Percentiles rank a stretch among this genome's conserved stretches.
phyloP scores from a whole-genome alignment of 768 basidiomycete species.

The Tubosaeta sp. region DNA sequence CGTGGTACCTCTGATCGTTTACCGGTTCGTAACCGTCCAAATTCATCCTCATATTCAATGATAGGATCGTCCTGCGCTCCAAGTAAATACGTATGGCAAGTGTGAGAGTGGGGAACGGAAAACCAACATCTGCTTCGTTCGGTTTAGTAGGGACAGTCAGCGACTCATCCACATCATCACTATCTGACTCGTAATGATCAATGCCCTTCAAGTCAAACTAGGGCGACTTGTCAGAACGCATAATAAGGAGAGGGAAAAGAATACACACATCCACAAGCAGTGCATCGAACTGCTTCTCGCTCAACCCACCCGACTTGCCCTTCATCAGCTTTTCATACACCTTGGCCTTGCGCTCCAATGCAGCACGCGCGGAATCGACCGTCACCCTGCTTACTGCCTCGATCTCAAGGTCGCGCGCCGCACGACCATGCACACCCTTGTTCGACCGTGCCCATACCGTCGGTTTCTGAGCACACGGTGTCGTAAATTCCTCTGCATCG shows the following conservation, averaged over 20 bases:
- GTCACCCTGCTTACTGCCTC: slow-evolving; percentile 68
- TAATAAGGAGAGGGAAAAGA: neutral
- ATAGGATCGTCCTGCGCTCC: slow-evolving; percentile 62
- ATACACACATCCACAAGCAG: slow-evolving; percentile 75
- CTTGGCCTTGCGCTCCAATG: slow-evolving; percentile 72
- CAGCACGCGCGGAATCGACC: slow-evolving; percentile 65
- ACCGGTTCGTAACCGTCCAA: slow-evolving; percentile 69
- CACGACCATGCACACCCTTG: slow-evolving; percentile 64
- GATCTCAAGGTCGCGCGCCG: slow-evolving; percentile 63
- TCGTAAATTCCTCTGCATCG: neutral
- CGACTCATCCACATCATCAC: slow-evolving; percentile 80
- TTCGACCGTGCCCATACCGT: slow-evolving; percentile 75
- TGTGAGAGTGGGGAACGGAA: neutral
- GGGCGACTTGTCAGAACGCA: neutral
- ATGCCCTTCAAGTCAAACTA: slow-evolving; percentile 65
- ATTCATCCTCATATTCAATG: slow-evolving; percentile 85
- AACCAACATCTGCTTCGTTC: slow-evolving; percentile 36
- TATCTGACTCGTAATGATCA: slow-evolving; percentile 59
- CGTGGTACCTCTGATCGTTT: slow-evolving; percentile 75
- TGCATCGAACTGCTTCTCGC: slow-evolving; percentile 65
- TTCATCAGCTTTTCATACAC: slow-evolving; percentile 75
- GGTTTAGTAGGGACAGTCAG: slow-evolving; percentile 49
- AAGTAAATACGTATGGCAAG: neutral
- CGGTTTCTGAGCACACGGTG: slow-evolving; percentile 50
- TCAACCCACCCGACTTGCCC: slow-evolving; percentile 76